Conservation (phyloP, 192 early-diverging fungal species). For the Backusella westeae region DNA sequence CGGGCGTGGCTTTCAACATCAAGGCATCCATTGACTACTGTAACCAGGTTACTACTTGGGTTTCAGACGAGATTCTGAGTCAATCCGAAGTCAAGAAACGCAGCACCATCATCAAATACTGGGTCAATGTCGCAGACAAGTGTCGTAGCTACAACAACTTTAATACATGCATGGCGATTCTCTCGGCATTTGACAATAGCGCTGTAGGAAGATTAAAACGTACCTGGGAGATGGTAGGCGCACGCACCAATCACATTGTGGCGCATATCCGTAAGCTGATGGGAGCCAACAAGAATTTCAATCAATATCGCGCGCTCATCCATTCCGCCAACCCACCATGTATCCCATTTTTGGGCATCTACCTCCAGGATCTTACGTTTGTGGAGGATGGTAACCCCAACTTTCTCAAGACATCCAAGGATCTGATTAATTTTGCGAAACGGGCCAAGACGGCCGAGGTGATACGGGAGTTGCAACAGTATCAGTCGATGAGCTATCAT, state of each 20-base stretch:
- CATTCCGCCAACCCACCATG: slow-evolving; percentile 82
- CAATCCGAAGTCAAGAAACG: slow-evolving; percentile 84
- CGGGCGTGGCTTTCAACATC: slow-evolving; percentile 76
- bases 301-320: slow-evolving; percentile 78
- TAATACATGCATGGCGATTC: slow-evolving; percentile 87
- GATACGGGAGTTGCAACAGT: slow-evolving; percentile 90
- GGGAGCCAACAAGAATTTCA: slow-evolving; percentile 82
- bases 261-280: slow-evolving; percentile 73
- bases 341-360: slow-evolving; percentile 79
- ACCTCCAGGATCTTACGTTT: slow-evolving; percentile 90
- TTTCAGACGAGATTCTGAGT: slow-evolving; percentile 76
- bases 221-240: slow-evolving; percentile 80
- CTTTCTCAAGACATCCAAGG: slow-evolving; percentile 55
- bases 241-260: slow-evolving; percentile 54
- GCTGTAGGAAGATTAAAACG: slow-evolving; percentile 85
- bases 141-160: slow-evolving; percentile 92
- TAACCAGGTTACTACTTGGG: slow-evolving; percentile 89
- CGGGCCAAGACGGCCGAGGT: slow-evolving; percentile 86
- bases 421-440: slow-evolving; percentile 95
- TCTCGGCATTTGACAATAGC: slow-evolving; percentile 86
- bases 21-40: slow-evolving; percentile 84
- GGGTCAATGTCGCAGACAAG: slow-evolving; percentile 81
- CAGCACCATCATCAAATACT: slow-evolving; percentile 74
- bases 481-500: slow-evolving; percentile 80
- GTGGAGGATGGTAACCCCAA: slow-evolving; percentile 92